Evolutionary conservation across 306 rosid genomes (phyloP).

Genomic region (Dalbergia cultrata): DNA sequence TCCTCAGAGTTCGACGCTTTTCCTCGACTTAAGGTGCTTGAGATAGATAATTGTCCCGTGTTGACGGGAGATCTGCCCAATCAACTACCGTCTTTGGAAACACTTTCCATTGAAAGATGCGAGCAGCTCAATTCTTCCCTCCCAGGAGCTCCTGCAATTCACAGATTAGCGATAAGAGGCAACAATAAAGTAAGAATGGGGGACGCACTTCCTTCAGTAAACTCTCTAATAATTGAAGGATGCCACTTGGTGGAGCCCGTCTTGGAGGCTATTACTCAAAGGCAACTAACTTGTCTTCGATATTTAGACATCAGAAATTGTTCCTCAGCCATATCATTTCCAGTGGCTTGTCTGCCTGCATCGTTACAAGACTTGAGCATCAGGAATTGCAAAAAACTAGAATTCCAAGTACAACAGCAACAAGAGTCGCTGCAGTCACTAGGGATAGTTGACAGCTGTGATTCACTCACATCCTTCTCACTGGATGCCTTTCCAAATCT

Average conservation of each 20-base stretch:
- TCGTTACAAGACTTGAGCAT: neutral
- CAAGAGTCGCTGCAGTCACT: neutral
- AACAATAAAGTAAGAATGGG: neutral
- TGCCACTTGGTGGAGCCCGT: neutral
- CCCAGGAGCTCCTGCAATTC: too few relatives aligned
- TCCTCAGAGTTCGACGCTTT: neutral
- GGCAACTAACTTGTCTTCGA: neutral
- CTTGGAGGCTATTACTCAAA: neutral
- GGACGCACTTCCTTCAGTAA: neutral
- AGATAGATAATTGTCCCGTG: neutral
- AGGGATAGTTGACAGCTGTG: too few relatives aligned
- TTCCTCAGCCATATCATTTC: neutral
- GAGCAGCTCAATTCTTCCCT: too few relatives aligned
- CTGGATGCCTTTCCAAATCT: neutral
- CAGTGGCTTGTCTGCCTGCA: neutral
- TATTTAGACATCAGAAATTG: neutral
- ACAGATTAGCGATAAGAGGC: too few relatives aligned
- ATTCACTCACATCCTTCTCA: neutral
- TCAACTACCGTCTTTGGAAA: too few relatives aligned
- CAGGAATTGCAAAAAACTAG: neutral
- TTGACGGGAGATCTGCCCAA: neutral
- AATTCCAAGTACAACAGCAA: neutral
- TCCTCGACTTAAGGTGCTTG: neutral
- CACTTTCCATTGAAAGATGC: too few relatives aligned
- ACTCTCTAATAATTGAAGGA: neutral